Evolutionary conservation across 164 flowering plant species (phyloP), one percentile per base, ranked within the genome.

Genomic region (Stephania yunnanensis): DNA sequence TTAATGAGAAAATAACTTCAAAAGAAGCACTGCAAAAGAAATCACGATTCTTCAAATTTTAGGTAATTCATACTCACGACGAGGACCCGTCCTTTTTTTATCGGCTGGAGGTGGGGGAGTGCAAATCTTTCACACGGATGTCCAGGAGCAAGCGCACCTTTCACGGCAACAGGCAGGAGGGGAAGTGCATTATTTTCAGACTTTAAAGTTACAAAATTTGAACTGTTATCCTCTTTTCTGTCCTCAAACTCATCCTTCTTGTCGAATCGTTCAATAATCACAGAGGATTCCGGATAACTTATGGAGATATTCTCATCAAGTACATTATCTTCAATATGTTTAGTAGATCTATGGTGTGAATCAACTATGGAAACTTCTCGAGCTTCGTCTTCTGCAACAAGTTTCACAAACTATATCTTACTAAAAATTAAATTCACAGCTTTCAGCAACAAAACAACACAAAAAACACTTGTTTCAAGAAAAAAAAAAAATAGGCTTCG

Each of bases 91-190:
- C 69, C 97, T 84, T 81, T 85, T 90, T 52, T 77, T 81, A 79
- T 86, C 86, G 55, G 87, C 77, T 25, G 94, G 94, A 75, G 98
- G 96, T 13, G 97, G 93, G 95, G 97, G 71, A 92, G 75, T 67
- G 82, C 80, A 82, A 93, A 95, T 19, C 83, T 82, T 66, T 82
- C 78, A 78, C 99, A 95, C 8, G 87, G 97, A 82, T 92, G 87
- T 15, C 58, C 78, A 5, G 68, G 71, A 52, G 77, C 72, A 82
- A 75, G 71, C 19, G 66, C 68, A 69, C 46, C 64, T 10, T 65
- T 69, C 30, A 31, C 19, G 71, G n/a, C 42, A 53, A 20, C 50
- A n/a, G 79, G 80, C 67, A 71, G 81, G 73, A 81, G 75, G 73
- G 46, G 72, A 52, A 44, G 78, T 64, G 66, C 69, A 46, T 48